phyloP scores from a whole-genome alignment of 768 basidiomycete genomes.

The Termitomyces heimii region DNA sequence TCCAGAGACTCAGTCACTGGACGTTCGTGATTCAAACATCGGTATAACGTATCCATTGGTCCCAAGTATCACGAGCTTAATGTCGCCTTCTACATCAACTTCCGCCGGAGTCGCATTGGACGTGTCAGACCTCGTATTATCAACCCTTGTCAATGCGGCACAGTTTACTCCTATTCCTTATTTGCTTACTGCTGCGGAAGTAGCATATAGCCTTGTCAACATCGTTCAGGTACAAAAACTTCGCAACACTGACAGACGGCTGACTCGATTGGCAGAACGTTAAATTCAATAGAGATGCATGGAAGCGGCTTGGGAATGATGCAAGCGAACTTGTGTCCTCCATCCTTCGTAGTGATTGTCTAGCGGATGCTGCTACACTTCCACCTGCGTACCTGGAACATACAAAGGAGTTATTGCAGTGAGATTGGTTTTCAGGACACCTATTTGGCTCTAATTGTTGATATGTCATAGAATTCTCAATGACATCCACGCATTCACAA shows the following conservation, averaged over 20 bases:
- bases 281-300: not conserved
- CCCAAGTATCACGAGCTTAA: not conserved
- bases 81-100: not conserved
- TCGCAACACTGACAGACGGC: not conserved
- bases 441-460: not conserved
- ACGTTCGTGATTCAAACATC: not conserved
- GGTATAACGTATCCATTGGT: not conserved
- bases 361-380: not conserved
- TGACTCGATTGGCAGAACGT: not conserved
- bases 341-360: not conserved
- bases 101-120: not conserved
- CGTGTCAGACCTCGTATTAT: not conserved
- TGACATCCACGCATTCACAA: not conserved
- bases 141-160: conserved; percentile 1
- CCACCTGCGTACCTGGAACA: not conserved
- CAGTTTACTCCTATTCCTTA: conserved; percentile 2
- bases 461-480: not conserved
- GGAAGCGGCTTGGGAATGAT: not conserved
- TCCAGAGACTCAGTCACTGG: no score
- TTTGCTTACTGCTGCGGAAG: conserved; percentile 1
- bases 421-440: not conserved
- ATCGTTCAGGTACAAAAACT: not conserved
- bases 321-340: not conserved
- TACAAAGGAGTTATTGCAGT: not conserved
- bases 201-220: not conserved